Evolutionary conservation across 1,284 basidiomycete genomes (phyloP).

Genomic region (Fereydounia khargensis): DNA sequence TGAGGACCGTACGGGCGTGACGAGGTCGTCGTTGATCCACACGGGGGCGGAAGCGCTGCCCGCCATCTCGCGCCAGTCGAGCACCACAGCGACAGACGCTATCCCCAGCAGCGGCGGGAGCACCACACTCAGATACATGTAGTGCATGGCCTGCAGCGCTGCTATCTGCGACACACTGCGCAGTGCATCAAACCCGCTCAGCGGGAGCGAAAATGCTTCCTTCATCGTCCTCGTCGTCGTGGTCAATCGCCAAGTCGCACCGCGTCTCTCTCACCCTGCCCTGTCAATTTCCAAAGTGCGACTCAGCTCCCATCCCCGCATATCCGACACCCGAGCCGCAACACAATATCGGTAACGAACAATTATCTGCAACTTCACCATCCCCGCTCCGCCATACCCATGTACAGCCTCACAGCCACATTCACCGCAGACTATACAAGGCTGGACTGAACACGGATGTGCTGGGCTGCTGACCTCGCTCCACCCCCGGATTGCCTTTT

Average conservation of each 20-base stretch:
- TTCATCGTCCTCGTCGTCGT: constrained; percentile 11
- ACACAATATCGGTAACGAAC: too few species aligned
- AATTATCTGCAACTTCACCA: too few species aligned
- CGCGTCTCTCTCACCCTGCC: not conserved
- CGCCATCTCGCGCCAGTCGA: constrained; percentile 96
- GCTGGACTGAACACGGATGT: too few species aligned
- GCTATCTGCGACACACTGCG: constrained; percentile 68
- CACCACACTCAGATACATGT: constrained; percentile 78
- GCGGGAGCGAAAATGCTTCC: constrained; percentile 21
- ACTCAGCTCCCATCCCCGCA: too few species aligned
- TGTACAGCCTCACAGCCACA: too few species aligned
- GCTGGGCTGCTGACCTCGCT: too few species aligned
- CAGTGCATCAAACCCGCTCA: constrained; percentile 27
- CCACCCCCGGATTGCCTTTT: too few species aligned
- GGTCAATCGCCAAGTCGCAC: too few species aligned
- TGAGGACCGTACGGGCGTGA: not conserved
- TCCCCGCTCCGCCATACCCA: too few species aligned
- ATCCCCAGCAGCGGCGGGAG: constrained; percentile 74
- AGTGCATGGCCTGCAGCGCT: constrained; percentile 86
- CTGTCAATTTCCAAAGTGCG: not conserved
- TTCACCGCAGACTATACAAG: too few species aligned
- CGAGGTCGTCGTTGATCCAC: not conserved
- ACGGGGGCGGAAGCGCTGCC: not conserved
- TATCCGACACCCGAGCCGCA: too few species aligned
- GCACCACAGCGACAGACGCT: constrained; percentile 85